A percentile compares a stretch with the other conserved stretches of the same genome.
Conservation (phyloP, 2,329 filamentous ascomycete genomes). For the Fusarium vanettenii region DNA sequence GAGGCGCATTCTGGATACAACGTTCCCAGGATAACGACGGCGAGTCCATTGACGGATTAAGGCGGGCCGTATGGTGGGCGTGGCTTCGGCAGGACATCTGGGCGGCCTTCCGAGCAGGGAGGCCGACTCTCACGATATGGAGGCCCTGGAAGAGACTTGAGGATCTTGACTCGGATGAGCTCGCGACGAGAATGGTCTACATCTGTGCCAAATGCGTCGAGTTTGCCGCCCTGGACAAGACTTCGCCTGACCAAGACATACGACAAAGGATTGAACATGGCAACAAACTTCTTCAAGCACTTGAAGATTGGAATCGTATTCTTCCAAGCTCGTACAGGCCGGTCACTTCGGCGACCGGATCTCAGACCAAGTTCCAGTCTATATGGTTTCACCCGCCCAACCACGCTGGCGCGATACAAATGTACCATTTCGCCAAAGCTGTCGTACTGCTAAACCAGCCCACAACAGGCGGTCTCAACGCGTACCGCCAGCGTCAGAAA, state of each 20-base stretch:
- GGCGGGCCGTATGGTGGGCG: conserved; percentile 72
- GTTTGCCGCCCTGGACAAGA: not conserved
- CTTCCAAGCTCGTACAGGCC: not conserved
- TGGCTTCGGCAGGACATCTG: conserved; percentile 74
- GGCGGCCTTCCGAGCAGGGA: conserved; percentile 69
- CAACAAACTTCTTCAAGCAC: not conserved
- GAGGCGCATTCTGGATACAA: conserved; percentile 75
- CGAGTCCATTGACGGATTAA: conserved; percentile 62
- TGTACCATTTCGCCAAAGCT: not conserved
- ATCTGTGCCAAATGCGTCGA: not conserved
- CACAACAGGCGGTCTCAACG: not conserved
- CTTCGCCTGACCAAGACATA: not conserved
- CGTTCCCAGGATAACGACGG: conserved; percentile 70
- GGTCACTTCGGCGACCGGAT: not conserved
- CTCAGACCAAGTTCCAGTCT: not conserved
- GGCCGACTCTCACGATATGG: conserved; percentile 69
- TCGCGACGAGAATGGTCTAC: conserved; percentile 55
- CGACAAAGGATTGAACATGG: not conserved
- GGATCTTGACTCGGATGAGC: conserved; percentile 61
- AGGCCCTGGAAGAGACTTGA: conserved; percentile 60
- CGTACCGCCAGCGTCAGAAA: not conserved
- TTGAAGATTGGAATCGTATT: not conserved
- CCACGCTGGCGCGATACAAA: not conserved
- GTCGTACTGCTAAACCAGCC: not conserved
- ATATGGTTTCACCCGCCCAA: not conserved